A percentile compares a stretch with the other conserved stretches of the same genome.
Evolutionary conservation across 2,329 filamentous ascomycete species (phyloP).

Genomic region (Clonostachys rhizophaga): DNA sequence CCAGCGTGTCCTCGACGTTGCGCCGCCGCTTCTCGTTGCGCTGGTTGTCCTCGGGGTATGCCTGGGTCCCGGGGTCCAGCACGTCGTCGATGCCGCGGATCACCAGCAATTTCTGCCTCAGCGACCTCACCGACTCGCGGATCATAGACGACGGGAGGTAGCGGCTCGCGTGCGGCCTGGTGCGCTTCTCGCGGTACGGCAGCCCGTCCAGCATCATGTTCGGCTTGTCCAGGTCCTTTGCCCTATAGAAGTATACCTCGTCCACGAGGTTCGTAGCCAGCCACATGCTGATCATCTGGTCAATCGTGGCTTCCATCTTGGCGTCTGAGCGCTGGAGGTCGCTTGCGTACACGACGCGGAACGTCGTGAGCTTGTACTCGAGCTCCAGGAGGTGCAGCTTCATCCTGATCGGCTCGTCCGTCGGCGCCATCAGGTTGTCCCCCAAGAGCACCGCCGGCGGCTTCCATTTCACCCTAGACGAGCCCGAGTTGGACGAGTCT

Average conservation of each 20-base stretch:
- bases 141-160: conserved; percentile 10
- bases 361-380: conserved; percentile 19
- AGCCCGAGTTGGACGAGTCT: conserved; percentile 11
- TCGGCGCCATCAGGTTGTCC: conserved; percentile 8
- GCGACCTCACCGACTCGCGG: conserved; percentile 2
- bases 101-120: conserved; percentile 16
- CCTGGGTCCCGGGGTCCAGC: conserved; percentile 15
- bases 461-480: conserved; percentile 8
- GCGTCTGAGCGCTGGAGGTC: conserved; percentile 11
- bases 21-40: conserved; percentile 10
- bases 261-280: conserved; percentile 17
- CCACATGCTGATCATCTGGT: conserved; percentile 18
- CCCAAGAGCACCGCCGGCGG: conserved; percentile 12
- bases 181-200: conserved; percentile 11
- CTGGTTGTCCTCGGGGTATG: conserved; percentile 12
- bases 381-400: conserved; percentile 17
- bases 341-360: conserved; percentile 18
- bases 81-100: conserved; percentile 15
- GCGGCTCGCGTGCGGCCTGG: conserved; percentile 4
- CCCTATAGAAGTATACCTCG: conserved; percentile 18
- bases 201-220: conserved; percentile 5
- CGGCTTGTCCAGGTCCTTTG: conserved; percentile 16
- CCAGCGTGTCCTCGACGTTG: conserved; percentile 10
- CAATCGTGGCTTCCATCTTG: conserved; percentile 12
- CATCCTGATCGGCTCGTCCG: conserved; percentile 16